Conservation (phyloP, 768 basidiomycete species). For the Serendipita vermifera region DNA sequence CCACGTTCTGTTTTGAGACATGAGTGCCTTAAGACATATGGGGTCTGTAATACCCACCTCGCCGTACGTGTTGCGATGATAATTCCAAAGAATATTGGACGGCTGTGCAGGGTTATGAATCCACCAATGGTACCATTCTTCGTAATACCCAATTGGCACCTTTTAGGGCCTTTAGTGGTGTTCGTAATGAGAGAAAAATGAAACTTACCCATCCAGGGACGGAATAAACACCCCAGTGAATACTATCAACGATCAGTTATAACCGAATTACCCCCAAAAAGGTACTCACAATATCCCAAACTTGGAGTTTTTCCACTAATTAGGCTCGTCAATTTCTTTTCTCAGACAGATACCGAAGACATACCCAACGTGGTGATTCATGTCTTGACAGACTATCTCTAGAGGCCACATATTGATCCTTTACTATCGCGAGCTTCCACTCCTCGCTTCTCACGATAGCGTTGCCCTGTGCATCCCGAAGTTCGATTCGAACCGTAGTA, state of each 20-base stretch:
- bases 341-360: slow-evolving; percentile 12
- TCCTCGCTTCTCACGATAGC: slow-evolving; percentile 26
- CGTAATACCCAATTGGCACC: slow-evolving; percentile 31
- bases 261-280: background rate
- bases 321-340: background rate
- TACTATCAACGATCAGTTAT: slow-evolving; percentile 19
- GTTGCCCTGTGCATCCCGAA: slow-evolving; percentile 27
- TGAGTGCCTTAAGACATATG: background rate
- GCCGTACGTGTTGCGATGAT: slow-evolving; percentile 41
- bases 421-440: slow-evolving; percentile 29
- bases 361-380: slow-evolving; percentile 44
- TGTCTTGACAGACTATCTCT: slow-evolving; percentile 29
- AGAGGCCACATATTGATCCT: slow-evolving; percentile 31
- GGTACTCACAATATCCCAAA: slow-evolving; percentile 41
- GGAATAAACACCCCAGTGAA: slow-evolving; percentile 30
- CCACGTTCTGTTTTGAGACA: slow-evolving; percentile 25
- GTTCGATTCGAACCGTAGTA: slow-evolving; percentile 15
- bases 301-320: slow-evolving; percentile 39
- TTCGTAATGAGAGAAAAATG: background rate
- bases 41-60: slow-evolving; percentile 18
- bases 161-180: slow-evolving; percentile 17
- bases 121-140: slow-evolving; percentile 43
- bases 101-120: slow-evolving; percentile 27
- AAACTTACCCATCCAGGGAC: slow-evolving; percentile 17
- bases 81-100: slow-evolving; percentile 32